A percentile compares a stretch with the other conserved stretches of the same genome.
Conservation (phyloP, 225 moss, liverwort and hornwort genomes). For the Pleurozium schreberi region DNA sequence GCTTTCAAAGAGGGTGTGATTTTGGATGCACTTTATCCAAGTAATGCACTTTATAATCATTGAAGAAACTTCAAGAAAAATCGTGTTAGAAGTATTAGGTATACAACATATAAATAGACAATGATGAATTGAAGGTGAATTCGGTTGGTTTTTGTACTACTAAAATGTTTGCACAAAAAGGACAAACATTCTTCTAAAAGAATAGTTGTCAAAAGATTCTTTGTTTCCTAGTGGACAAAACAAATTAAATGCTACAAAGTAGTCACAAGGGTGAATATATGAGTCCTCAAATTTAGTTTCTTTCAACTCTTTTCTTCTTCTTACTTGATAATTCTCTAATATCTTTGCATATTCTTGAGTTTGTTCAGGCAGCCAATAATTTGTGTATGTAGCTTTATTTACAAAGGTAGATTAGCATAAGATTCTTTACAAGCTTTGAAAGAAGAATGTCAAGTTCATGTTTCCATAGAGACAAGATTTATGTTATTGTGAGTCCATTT, state of each 20-base stretch:
- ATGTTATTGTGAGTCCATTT: not conserved
- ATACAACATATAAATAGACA: no score
- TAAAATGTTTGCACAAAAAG: no score
- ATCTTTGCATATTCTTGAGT: not conserved
- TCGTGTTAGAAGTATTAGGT: not conserved
- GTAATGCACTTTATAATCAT: no score
- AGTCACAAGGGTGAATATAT: accelerated
- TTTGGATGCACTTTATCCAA: no score
- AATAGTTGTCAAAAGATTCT: not conserved
- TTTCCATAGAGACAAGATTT: accelerated
- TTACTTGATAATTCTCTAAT: accelerated
- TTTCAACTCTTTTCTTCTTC: not conserved
- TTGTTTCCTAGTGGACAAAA: not conserved
- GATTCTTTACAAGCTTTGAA: not conserved
- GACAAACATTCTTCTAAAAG: no score
- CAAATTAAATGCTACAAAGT: not conserved
- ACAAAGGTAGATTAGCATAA: not conserved
- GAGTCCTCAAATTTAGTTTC: not conserved
- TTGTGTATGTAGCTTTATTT: accelerated
- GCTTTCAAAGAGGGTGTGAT: no score
- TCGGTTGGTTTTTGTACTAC: no score
- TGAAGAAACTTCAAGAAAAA: not conserved
- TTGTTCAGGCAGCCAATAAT: accelerated
- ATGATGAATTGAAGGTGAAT: no score
- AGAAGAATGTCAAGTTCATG: not conserved